phyloP scores from a whole-genome alignment of 2,329 filamentous ascomycete species.

The Xylariaceae sp. region DNA sequence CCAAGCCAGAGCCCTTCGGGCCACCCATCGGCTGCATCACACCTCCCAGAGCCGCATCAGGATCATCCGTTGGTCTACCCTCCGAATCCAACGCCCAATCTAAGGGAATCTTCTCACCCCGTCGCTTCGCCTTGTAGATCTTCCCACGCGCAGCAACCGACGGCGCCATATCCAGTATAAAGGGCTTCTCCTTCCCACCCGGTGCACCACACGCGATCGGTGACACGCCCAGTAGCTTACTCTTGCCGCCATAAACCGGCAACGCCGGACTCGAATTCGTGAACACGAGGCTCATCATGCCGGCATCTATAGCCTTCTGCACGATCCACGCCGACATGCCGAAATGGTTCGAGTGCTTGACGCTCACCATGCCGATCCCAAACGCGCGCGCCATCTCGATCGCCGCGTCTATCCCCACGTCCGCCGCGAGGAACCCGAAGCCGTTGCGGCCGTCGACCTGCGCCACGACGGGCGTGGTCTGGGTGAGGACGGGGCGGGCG shows the following conservation, averaged over 20 bases:
- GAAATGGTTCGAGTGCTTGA: conserved; percentile 77
- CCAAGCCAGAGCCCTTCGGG: conserved; percentile 71
- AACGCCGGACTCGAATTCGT: conserved; percentile 70
- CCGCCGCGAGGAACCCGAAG: conserved; percentile 71
- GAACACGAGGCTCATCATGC: conserved; percentile 67
- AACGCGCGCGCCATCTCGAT: conserved; percentile 60
- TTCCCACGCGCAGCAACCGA: conserved; percentile 67
- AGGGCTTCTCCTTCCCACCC: conserved; percentile 51
- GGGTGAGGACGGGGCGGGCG: conserved; percentile 53
- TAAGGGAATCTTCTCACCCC: conserved; percentile 64
- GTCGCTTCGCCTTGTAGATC: conserved; percentile 64
- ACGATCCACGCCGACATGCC: conserved; percentile 81
- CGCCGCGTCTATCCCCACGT: conserved; percentile 61
- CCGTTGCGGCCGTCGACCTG: conserved; percentile 65
- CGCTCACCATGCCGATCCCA: conserved; percentile 71
- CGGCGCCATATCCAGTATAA: conserved; percentile 74
- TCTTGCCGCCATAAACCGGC: conserved; percentile 64
- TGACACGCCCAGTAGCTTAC: conserved; percentile 68
- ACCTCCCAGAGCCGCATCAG: conserved; percentile 64
- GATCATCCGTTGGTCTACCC: conserved; percentile 67
- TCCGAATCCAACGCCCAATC: conserved; percentile 74
- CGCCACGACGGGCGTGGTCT: conserved; percentile 67
- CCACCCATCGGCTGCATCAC: conserved; percentile 87
- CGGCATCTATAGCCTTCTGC: conserved; percentile 68
- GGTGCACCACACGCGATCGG: conserved; percentile 75